Base-by-base conservation (phyloP, 2,329 filamentous ascomycete species). In the Aureobasidium uvarum region DNA sequence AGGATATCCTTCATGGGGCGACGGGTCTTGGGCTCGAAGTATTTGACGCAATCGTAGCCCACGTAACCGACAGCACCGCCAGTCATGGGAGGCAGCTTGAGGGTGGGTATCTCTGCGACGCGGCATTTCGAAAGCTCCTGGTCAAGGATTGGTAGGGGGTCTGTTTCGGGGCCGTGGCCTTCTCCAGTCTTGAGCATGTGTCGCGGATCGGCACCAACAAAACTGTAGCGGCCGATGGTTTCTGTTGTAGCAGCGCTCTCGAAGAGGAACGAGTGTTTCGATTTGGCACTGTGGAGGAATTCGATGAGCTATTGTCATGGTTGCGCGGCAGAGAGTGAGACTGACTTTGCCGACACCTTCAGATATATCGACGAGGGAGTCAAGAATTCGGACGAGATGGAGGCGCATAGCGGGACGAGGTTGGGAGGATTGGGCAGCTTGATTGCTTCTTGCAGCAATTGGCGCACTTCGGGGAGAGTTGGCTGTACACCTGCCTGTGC, bases 21-120 rank as follows among this genome's bases (percentile, higher is more conserved):
- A 58, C 92, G 86, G n/a, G 95, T 98, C 83, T 93, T 96, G 68
- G 95, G 95, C 82, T 99, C 95, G 71, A 99, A 99, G 79, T 98
- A 98, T 74, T 89, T 88, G 72, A 99, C 91, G 77, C 95, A 99
- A 76, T 99, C 95, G 75, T 99, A 99, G 62, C 93, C 93, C 6
- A 98, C 92, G 76, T 98, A 99, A 67, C 95, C 95, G 72, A 99
- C 92, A 14, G 93, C 95, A 58, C 95, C 95, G 46, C 93, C 95
- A 0, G 91, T 91, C 79, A 99, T 81, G 31, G 91, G 90, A 60
- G 95, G 95, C 43, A 99, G 83, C 72, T 85, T 85, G 72, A 98
- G 80, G 0, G 88, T 91, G 0, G 95, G 93, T 3, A 99, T 86
- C 46, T 90, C 85, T 39, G 92, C 90, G 68, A 97, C 91, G 31